These are phyloP conservation scores for Harrya chromipes DNA, from an alignment of 768 basidiomycete genomes.

Conservation along the genomic window DNA sequence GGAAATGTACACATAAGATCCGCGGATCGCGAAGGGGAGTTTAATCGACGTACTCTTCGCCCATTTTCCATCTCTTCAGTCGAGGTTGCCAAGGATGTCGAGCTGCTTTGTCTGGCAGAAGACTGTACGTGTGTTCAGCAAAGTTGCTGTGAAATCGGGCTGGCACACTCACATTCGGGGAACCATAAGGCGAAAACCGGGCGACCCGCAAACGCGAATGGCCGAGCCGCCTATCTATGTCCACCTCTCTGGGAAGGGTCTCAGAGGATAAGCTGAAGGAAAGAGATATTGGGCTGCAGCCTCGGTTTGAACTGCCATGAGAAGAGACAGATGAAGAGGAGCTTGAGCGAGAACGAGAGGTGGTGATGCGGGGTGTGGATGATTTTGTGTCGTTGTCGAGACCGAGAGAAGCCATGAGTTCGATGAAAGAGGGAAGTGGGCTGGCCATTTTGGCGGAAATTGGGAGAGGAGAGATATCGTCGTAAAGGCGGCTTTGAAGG, in stretches of 20 bases:
- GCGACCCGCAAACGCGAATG: constrained; percentile 26
- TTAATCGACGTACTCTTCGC: constrained; percentile 36
- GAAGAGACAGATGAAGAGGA: constrained; percentile 48
- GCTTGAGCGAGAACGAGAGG: constrained; percentile 35
- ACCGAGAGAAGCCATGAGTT: constrained; percentile 83
- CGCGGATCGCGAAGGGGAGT: constrained; percentile 27
- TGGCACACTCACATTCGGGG: constrained; percentile 24
- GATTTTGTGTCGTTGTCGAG: constrained; percentile 49
- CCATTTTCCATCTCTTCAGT: constrained; percentile 25
- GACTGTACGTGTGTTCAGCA: constrained; percentile 29
- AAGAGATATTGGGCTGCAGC: constrained; percentile 30
- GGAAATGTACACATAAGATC: constrained; percentile 28
- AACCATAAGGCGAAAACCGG: constrained; percentile 31
- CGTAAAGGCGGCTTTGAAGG: constrained; percentile 16
- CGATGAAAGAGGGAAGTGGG: constrained; percentile 80
- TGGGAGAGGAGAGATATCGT: constrained; percentile 21
- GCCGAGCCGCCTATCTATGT: constrained; percentile 27
- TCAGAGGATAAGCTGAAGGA: constrained; percentile 35
- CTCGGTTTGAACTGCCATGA: constrained; percentile 35
- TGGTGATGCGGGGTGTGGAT: constrained; percentile 27
- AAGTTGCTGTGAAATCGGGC: not conserved
- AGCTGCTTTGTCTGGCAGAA: constrained; percentile 44
- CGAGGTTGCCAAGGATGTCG: constrained; percentile 34
- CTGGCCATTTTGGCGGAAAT: constrained; percentile 48
- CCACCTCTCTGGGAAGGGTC: constrained; percentile 27